Evolutionary conservation across 495 filamentous ascomycete species (phyloP), one percentile per base, ranked within the genome.

Genomic region (Hypoxylon lienhwacheense): DNA sequence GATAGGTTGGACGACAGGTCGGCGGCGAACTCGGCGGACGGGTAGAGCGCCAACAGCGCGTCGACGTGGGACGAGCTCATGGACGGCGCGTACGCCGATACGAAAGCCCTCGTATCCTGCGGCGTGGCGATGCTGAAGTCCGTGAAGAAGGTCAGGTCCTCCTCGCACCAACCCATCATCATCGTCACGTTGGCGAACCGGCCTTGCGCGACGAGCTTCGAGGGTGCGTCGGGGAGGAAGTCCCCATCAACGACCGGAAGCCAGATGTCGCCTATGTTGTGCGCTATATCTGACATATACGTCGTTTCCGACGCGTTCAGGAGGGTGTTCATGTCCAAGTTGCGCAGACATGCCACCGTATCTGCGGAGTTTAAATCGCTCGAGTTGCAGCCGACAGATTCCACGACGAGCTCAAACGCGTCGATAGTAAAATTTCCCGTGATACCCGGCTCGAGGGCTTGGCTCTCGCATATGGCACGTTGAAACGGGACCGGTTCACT

Each of bases 331-430:
- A 79, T 84, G 36, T 76, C 69, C 7, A 82, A 51, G 1, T 39
- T 63, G 0, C 82, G 77, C 7, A 85, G 70, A 55, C 83, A 86
- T 4, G 66, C 68, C 1, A 85, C 68, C 0, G 78, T 79, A 36
- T 83, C 74, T 7, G 33, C 11, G 0, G 63, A 51, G 39, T 66
- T 51, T 10, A 65, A 20, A 7, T 53, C 49, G 5, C 71, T 68
- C 4, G 58, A 55, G 43, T 70, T 61, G 62, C 84, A 87, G 2
- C 79, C 81, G 11, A 77, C 80, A 10, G 53, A 47, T 1, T 58
- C 46, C 0, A 83, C 80, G 12, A 85, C 77, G 0, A 37, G 44
- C 37, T 42, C 10, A 29, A 67, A 55, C 10, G 61, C 64, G 25
- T 64, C 37, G 36, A 61, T 61, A 1, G 61, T 65, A 29, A 60